Conservation (phyloP, 768 basidiomycete genomes). For the Tricholoma matsutake region DNA sequence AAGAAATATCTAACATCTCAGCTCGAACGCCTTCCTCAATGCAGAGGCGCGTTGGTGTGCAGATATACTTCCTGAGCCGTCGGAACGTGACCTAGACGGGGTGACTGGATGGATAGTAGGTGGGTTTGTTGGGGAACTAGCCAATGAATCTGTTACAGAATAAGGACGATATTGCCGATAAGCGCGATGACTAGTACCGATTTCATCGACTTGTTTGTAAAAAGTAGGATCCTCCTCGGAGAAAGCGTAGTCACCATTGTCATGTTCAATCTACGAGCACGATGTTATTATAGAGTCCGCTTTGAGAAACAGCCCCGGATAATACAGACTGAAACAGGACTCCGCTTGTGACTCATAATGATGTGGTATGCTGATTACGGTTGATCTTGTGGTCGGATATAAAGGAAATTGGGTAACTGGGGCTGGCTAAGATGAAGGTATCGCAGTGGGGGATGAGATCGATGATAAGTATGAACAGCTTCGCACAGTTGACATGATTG, state of each 20-base stretch:
- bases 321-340: not conserved
- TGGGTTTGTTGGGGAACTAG: constrained; percentile 6
- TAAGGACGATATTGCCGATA: not conserved
- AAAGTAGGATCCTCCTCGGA: not conserved
- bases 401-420: not conserved
- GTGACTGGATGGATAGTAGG: not conserved
- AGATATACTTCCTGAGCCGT: not conserved
- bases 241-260: not conserved
- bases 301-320: not conserved
- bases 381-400: not conserved
- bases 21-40: not conserved
- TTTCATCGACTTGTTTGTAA: not conserved
- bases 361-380: not conserved
- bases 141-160: not conserved
- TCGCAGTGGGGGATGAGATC: not conserved
- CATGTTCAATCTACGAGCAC: not conserved
- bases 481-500: too few species aligned
- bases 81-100: not conserved
- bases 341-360: not conserved
- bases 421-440: not conserved
- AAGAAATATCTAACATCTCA: not conserved
- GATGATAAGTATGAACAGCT: too few species aligned
- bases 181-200: constrained; percentile 6
- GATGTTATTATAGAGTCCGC: not conserved
- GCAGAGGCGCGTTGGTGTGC: not conserved